Base-by-base conservation (phyloP, 148 eudicot species). In the Rhododendron mucronatum region DNA sequence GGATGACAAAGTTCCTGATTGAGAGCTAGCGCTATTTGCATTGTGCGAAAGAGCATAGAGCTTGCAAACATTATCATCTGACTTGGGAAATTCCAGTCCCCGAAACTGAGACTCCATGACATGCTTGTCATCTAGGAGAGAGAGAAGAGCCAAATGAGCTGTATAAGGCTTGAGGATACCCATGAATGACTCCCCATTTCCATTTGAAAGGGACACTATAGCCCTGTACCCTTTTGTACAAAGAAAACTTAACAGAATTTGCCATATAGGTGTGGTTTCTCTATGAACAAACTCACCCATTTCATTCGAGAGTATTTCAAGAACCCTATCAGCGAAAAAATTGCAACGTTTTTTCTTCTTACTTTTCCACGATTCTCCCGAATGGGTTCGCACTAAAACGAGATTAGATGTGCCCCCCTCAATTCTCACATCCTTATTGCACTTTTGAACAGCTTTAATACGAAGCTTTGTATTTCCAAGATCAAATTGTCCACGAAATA, bases 141-240 rank as follows among this genome's bases (percentile, higher is more conserved):
- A 88, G 74, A 95, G 93, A 74, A 91, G 85, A 84, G 97, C 98
- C 61, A 89, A 91, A 86, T 94, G 89, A 87, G 89, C 82, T 26
- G 92, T 92, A 81, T 94, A 93, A 83, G 99, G 98, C 90, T 91
- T 93, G 57, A 96, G 92, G 53, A 92, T 74, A 83, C 95, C 95
- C 86, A 76, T 86, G 50, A 67, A 88, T 81, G 88, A 78, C 87
- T 88, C 88, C 21, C 95, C 97, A 71, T 90, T 89, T 76, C 86
- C 85, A 69, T 88, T 88, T 57, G 92, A 88, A 75, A 96, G 75
- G 67, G 93, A 88, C 78, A 94, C 92, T 59, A 87, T 77, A 81
- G 95, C 99, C 89, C 88, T 85, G 85, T 89, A 94, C 83, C 91
- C 93, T 87, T 91, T 87, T 77, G 91, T 92, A 82, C 86, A 86